Conservation (phyloP, 495 filamentous ascomycete genomes). For the Trypethelium eluteriae region DNA sequence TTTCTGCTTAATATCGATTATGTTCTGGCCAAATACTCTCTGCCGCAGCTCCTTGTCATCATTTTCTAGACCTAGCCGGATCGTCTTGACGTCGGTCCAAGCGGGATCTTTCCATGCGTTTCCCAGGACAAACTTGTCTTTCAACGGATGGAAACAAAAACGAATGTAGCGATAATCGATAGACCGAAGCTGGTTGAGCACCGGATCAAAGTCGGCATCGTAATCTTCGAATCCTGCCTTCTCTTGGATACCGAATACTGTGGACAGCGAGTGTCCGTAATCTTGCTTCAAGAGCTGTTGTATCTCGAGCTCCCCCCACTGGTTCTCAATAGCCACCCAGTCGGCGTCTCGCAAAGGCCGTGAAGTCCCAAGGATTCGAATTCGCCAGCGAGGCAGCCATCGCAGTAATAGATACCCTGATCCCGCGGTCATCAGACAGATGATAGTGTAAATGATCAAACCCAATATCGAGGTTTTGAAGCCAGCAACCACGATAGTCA, state of each 20-base stretch:
- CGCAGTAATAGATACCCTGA: constrained; percentile 74
- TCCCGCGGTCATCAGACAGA: constrained; percentile 67
- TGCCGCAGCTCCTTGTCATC: constrained; percentile 81
- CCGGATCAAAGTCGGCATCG: constrained; percentile 81
- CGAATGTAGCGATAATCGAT: constrained; percentile 90
- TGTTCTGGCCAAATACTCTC: constrained; percentile 78
- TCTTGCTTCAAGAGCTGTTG: constrained; percentile 54
- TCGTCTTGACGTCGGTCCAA: constrained; percentile 69
- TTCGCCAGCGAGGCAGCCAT: constrained; percentile 84
- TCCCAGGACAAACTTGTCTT: constrained; percentile 77
- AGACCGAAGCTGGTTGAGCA: constrained; percentile 59
- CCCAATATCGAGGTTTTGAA: constrained; percentile 70
- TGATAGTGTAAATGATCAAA: constrained; percentile 54
- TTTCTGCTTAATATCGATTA: constrained; percentile 88
- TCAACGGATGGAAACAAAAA: constrained; percentile 81
- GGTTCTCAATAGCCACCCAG: constrained; percentile 90
- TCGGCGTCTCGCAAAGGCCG: constrained; percentile 61
- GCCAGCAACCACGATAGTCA: constrained; percentile 85
- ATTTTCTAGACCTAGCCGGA: constrained; percentile 78
- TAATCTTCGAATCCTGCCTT: constrained; percentile 51
- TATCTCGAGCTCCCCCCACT: constrained; percentile 85
- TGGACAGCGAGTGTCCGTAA: constrained; percentile 77
- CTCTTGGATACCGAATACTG: constrained; percentile 66
- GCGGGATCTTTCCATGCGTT: constrained; percentile 88
- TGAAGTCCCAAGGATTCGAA: constrained; percentile 62